Conservation (phyloP, 1,284 basidiomycete species). For the Gomphus sp. region DNA sequence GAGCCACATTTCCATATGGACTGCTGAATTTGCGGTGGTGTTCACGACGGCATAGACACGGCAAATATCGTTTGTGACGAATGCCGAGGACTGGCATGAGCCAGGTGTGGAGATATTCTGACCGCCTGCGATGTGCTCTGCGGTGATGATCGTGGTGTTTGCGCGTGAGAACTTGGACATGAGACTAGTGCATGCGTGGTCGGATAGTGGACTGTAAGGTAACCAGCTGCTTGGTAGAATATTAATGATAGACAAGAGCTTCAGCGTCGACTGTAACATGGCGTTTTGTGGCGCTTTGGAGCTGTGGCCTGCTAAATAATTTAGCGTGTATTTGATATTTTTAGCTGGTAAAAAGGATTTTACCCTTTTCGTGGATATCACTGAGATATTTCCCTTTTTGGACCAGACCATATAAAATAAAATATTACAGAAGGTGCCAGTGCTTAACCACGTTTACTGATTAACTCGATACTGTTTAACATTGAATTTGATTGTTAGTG, state of each 20-base stretch:
- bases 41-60: constrained; percentile 11
- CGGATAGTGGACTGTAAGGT: neutral
- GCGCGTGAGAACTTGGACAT: neutral
- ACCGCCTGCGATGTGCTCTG: neutral
- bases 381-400: too few relatives aligned
- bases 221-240: too few relatives aligned
- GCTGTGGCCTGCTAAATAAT: neutral
- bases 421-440: too few relatives aligned
- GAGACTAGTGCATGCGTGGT: neutral
- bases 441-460: too few relatives aligned
- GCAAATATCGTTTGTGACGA: neutral
- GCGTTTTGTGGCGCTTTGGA: neutral
- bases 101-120: constrained; percentile 5
- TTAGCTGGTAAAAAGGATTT: too few relatives aligned
- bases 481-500: too few relatives aligned
- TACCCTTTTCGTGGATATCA: too few relatives aligned
- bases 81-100: constrained; percentile 6
- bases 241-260: neutral
- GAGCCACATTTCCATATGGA: constrained; percentile 22
- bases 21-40: constrained; percentile 16
- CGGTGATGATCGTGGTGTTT: constrained; percentile 12
- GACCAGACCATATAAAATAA: too few relatives aligned
- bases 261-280: neutral
- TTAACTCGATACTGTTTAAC: too few relatives aligned
- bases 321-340: too few relatives aligned